Evolutionary conservation across 164 flowering plant species (phyloP).

Genomic region (Platanus orientalis): DNA sequence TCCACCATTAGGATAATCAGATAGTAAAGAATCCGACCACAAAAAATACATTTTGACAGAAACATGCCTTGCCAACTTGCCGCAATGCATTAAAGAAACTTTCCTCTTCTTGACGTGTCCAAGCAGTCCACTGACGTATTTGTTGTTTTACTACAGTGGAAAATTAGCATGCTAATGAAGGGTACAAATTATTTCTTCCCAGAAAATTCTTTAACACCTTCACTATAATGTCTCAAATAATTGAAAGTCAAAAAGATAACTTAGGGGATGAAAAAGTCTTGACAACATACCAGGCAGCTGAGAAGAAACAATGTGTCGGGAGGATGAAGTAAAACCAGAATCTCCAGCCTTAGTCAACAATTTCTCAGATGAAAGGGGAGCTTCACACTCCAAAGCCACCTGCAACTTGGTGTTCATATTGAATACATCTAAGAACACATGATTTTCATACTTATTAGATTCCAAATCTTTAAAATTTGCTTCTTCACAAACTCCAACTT

Average conservation of each 20-base stretch:
- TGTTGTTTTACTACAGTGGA: constrained; percentile 57
- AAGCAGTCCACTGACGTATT: constrained; percentile 99
- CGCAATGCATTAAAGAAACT: constrained; percentile 92
- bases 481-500: not conserved
- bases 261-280: not conserved
- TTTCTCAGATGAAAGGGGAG: constrained; percentile 11
- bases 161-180: constrained; percentile 7
- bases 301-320: constrained; percentile 10
- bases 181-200: not conserved
- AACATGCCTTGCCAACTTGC: constrained; percentile 95
- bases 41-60: constrained; percentile 10
- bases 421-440: constrained; percentile 2
- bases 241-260: not conserved
- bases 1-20: constrained; percentile 10
- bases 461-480: constrained; percentile 3
- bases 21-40: not conserved
- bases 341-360: constrained; percentile 16
- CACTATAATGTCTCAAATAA: not conserved
- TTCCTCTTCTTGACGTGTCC: constrained; percentile 99
- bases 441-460: constrained; percentile 4
- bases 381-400: constrained; percentile 10
- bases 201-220: not conserved
- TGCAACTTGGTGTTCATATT: constrained; percentile 14
- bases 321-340: constrained; percentile 14
- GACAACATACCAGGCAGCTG: constrained; percentile 24